Evolutionary conservation across 2,329 filamentous ascomycete species (phyloP), one percentile per base, ranked within the genome.

Genomic region (Colletotrichum cordylinicola): DNA sequence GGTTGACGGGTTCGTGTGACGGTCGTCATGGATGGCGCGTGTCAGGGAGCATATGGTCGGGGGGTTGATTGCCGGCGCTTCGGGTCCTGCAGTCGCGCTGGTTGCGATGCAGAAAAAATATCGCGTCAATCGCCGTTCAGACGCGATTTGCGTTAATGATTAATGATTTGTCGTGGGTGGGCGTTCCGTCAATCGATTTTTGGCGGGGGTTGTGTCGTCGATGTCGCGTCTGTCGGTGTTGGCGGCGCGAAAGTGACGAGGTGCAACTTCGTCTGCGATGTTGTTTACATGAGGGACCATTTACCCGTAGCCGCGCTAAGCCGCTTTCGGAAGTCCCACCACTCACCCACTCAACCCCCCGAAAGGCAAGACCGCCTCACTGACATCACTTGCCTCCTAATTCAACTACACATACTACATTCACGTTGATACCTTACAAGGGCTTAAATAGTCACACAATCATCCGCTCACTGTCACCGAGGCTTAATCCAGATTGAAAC

Each of bases 11-110:
- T 90, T 85, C 88, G 89, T 85, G 93, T 88, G 85, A 93, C 87
- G 84, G 92, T 93, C 91, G 92, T 93, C 92, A 93, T 93, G 91
- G 91, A 92, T 90, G 88, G 87, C 86, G 83, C 80, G 65, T 73
- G 72, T 74, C 60, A 52, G 27, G 31, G 62, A 62, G 65, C 77
- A 78, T 77, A 55, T 52, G 31, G 70, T 75, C 61, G 73, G 39
- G 62, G 55, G 31, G 65, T 65, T 24, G 27, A 52, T 66, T 74
- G 72, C 35, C 16, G 48, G 72, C 39, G 62, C 24, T 55, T 61
- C 31, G 60, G 39, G 58, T n/a, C 65, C 21, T 37, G 31, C 29
- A 67, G 72, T 67, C 70, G 74, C 74, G 70, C 58, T 65, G 21
- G 29, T n/a, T 52, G 43, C 43, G 37, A 35, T 27, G 31, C 16